Conservation (phyloP, 768 basidiomycete species). For the Amanita pseudoporphyria region DNA sequence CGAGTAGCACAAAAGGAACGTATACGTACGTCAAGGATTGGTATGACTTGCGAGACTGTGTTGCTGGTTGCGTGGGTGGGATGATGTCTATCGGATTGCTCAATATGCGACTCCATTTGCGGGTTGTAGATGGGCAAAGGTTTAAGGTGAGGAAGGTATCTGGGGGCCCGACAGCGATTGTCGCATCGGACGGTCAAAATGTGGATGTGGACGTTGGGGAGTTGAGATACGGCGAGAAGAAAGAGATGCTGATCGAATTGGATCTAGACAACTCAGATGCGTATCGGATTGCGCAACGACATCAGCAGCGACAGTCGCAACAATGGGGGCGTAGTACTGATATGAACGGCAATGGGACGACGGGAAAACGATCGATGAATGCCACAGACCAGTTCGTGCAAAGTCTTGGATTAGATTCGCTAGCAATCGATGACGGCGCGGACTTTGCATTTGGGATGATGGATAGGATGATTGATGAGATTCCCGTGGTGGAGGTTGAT, state of each 20-base stretch:
- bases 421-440: constrained; percentile 60
- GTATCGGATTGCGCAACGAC: constrained; percentile 26
- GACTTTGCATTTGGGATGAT: constrained; percentile 88
- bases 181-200: constrained; percentile 87
- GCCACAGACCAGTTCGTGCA: constrained; percentile 88
- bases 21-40: constrained; percentile 98
- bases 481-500: constrained; percentile 93
- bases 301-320: constrained; percentile 11
- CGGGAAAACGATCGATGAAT: constrained; percentile 38
- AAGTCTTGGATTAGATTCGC: constrained; percentile 71
- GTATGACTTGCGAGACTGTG: constrained; percentile 91
- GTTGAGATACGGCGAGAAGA: constrained; percentile 89
- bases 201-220: constrained; percentile 95
- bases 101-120: constrained; percentile 93
- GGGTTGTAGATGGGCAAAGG: constrained; percentile 80
- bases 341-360: background rate
- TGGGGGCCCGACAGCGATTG: constrained; percentile 79
- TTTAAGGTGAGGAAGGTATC: constrained; percentile 95
- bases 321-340: constrained; percentile 10
- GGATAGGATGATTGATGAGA: constrained; percentile 96
- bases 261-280: constrained; percentile 79
- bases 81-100: constrained; percentile 93
- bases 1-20: constrained; percentile 94
- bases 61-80: constrained; percentile 92
- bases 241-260: constrained; percentile 95